phyloP scores from a whole-genome alignment of 2,329 filamentous ascomycete genomes.

The Lojkania enalia region DNA sequence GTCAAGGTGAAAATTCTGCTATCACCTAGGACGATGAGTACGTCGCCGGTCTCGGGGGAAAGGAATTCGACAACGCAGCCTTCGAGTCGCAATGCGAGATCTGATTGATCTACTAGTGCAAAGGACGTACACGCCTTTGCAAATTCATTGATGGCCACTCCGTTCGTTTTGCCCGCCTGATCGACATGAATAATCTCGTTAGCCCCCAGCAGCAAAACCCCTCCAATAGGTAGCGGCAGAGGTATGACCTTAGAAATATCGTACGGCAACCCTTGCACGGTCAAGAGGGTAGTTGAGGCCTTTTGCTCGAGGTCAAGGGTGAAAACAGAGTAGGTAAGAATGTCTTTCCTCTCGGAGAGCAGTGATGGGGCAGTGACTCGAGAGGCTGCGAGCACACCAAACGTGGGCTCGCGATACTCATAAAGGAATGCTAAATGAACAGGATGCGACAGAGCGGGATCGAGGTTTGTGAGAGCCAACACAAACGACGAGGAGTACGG shows the following conservation, averaged over 20 bases:
- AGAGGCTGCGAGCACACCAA: constrained; percentile 86
- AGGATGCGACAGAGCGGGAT: constrained; percentile 83
- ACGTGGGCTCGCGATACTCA: constrained; percentile 96
- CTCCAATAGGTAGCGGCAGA: constrained; percentile 82
- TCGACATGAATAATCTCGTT: constrained; percentile 96
- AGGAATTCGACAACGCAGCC: constrained; percentile 77
- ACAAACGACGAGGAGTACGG: constrained; percentile 93
- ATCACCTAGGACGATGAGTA: constrained; percentile 78
- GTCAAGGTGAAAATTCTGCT: constrained; percentile 75
- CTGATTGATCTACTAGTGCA: constrained; percentile 81
- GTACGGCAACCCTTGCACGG: constrained; percentile 81
- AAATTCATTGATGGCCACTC: constrained; percentile 90
- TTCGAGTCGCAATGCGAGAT: constrained; percentile 78
- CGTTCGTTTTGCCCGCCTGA: constrained; percentile 90
- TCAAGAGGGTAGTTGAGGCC: constrained; percentile 89
- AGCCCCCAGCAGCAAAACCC: constrained; percentile 79
- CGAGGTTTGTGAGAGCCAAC: constrained; percentile 83
- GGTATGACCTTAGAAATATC: constrained; percentile 84
- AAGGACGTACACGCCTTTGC: constrained; percentile 82
- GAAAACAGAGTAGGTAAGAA: constrained; percentile 89
- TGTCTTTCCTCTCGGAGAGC: constrained; percentile 75
- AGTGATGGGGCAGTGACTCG: constrained; percentile 74
- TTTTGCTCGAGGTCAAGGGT: constrained; percentile 91
- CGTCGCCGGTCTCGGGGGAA: constrained; percentile 75
- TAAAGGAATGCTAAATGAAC: constrained; percentile 91